Evolutionary conservation across 1,284 basidiomycete genomes (phyloP), one percentile per base, ranked within the genome.

Genomic region (Paramarasmius palmivorus): DNA sequence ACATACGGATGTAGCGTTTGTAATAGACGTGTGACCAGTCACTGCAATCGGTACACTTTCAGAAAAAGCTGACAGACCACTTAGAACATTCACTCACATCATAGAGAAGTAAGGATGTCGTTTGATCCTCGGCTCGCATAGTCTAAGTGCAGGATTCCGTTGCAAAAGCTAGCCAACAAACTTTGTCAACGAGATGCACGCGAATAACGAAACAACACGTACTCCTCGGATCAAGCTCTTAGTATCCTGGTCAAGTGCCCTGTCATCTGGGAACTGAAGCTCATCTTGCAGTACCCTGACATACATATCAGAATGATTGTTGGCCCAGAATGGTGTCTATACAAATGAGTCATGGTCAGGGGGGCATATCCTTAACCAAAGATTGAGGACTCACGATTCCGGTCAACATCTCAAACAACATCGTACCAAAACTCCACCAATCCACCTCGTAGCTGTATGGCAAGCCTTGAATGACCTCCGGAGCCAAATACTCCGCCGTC

Each of bases 321-420:
- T 89, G 19, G 92, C 91, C 89, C 90, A 95, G 71, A 94, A 97
- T 2, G 95, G 95, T 6, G 93, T 95, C 92, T 95, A 68, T 9
- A 53, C 56, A 53, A 60, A 53, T 49, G 59, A 53, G 55, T 48
- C 39, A 56, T n/a, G n/a, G n/a, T n/a, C n/a, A n/a, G n/a, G n/a
- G n/a, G n/a, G n/a, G n/a, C n/a, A n/a, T n/a, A n/a, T n/a, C n/a
- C n/a, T n/a, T n/a, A n/a, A n/a, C n/a, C n/a, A n/a, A n/a, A n/a
- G n/a, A n/a, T n/a, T n/a, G n/a, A n/a, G n/a, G n/a, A 89, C 93
- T 80, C 77, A 95, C 93, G 73, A 99, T 97, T n/a, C n/a, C n/a
- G n/a, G n/a, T n/a, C n/a, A n/a, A n/a, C 97, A 99, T 99, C 77
- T 99, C 97, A 76, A 96, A 98, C 64, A 99, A 94, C 65, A 99